These are phyloP conservation scores for Chlamydomonas schloesseri DNA, from an alignment of 139 green algal species.

Conservation along the genomic window DNA sequence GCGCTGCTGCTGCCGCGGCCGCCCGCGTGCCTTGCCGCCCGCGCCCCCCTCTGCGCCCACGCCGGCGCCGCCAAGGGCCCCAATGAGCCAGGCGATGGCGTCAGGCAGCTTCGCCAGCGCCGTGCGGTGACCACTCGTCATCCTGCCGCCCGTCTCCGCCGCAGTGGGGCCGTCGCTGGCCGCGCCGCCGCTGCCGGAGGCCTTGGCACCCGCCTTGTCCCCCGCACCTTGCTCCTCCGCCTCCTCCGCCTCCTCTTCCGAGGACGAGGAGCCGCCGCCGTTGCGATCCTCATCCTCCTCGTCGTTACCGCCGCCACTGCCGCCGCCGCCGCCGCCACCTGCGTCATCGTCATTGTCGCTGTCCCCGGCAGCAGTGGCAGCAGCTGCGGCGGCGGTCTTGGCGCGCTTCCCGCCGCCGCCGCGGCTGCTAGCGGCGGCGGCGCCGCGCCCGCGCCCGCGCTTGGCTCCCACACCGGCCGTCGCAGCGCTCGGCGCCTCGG, in stretches of 20 bases:
- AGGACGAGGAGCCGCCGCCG: no score
- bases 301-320: not conserved
- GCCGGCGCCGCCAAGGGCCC: constrained; percentile 55
- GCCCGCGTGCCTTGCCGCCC: not conserved
- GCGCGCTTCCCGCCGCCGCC: no score
- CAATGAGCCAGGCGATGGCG: constrained; percentile 82
- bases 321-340: not conserved
- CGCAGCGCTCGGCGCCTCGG: no score
- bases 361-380: no score
- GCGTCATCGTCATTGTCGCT: no score
- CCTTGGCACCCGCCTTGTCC: not conserved
- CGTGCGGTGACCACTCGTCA: constrained; percentile 66
- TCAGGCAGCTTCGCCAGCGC: constrained; percentile 85
- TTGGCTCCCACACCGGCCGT: no score
- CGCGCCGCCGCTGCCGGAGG: not conserved
- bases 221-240: no score
- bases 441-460: no score
- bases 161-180: not conserved
- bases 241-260: no score
- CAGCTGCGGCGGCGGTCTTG: no score
- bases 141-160: not conserved
- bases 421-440: no score
- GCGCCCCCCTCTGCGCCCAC: constrained; percentile 5
- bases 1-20: not conserved
- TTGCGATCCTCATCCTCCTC: not conserved